Base-by-base conservation (phyloP, 129 eudicot species). In the Centaurea solstitialis region DNA sequence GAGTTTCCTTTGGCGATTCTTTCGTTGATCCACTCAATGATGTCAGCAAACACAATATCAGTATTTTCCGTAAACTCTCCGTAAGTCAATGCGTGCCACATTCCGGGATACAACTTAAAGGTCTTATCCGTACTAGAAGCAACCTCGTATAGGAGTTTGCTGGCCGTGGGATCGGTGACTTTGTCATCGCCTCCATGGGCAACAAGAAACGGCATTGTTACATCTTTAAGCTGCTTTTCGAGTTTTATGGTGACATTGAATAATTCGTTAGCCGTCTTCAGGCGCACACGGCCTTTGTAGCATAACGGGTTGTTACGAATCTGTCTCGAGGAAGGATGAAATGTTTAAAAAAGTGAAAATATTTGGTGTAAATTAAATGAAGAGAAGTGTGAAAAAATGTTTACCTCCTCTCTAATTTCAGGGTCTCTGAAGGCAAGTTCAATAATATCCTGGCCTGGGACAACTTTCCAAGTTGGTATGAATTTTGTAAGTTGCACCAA, bases 81-180 rank as follows among this genome's bases (percentile, higher is more conserved):
- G 12, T 95, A 92, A 28, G 91, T 85, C 23, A 95, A 86, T 2
- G 96, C 86, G 50, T 95, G 99, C 99, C 99, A 95, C 99, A 95
- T 92, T 78, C 88, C 93, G 0, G 90, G 90, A 47, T 92, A 92
- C 87, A 94, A 57, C 81, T 92, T 95, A 81, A 92, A 83, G 4
- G 97, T 90, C 85, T 92, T 95, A 72, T 95, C 99, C 3, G 77
- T 39, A 76, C 97, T 86, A 5, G 89, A 73, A 12, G 97, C 93
- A 1, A 81, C n/a, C 15, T 95, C 97, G 40, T 83, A 85, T 37
- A 95, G 62, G 6, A 84, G 85, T 85, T 86, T 89, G 89, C 94
- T 94, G 1, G 90, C 85, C 0, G 87, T 77, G 33, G 97, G 97
- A 76, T 95, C 99, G 0, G 97, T 92, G 77, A 95, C 99, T 64